phyloP scores from a whole-genome alignment of 192 early-diverging fungal species.

The Endogone sp. region DNA sequence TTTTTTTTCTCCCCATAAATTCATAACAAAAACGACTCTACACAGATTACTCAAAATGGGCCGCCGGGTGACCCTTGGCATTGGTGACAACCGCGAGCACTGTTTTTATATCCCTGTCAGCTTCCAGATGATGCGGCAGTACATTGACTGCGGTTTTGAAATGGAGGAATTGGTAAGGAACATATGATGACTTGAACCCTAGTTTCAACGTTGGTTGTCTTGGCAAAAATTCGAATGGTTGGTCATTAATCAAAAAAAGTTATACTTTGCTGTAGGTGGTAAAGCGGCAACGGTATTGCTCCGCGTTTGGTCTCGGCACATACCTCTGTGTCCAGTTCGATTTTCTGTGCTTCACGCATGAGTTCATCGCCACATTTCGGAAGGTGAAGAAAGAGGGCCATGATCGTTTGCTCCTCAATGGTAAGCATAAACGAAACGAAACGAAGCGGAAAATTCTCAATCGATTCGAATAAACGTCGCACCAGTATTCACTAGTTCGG shows the following conservation, averaged over 20 bases:
- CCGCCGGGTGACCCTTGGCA: slow-evolving; percentile 77
- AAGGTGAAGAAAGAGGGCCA: slow-evolving; percentile 55
- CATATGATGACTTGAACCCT: neutral
- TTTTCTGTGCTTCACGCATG: slow-evolving; percentile 92
- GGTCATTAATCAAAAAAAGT: neutral
- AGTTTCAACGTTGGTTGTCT: neutral
- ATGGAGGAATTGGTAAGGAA: slow-evolving; percentile 71
- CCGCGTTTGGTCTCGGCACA: slow-evolving; percentile 81
- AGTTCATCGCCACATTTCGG: slow-evolving; percentile 81
- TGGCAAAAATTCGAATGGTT: slow-evolving; percentile 2
- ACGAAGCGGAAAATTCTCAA: neutral
- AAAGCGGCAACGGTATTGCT: slow-evolving; percentile 86
- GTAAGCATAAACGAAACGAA: slow-evolving; percentile 8
- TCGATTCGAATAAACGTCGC: too few species aligned
- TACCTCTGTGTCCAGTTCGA: slow-evolving; percentile 88
- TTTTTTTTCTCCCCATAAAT: neutral
- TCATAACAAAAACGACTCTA: neutral
- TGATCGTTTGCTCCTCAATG: slow-evolving; percentile 16
- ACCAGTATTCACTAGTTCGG: too few species aligned
- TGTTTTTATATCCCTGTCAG: slow-evolving; percentile 88
- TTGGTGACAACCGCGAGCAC: slow-evolving; percentile 89
- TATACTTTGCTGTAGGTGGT: slow-evolving; percentile 56
- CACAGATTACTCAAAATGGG: slow-evolving; percentile 70
- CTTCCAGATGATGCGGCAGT: slow-evolving; percentile 77
- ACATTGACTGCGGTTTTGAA: slow-evolving; percentile 81